Evolutionary conservation across 306 rosid species (phyloP), one percentile per base, ranked within the genome.

Genomic region (Ormosia emarginata): DNA sequence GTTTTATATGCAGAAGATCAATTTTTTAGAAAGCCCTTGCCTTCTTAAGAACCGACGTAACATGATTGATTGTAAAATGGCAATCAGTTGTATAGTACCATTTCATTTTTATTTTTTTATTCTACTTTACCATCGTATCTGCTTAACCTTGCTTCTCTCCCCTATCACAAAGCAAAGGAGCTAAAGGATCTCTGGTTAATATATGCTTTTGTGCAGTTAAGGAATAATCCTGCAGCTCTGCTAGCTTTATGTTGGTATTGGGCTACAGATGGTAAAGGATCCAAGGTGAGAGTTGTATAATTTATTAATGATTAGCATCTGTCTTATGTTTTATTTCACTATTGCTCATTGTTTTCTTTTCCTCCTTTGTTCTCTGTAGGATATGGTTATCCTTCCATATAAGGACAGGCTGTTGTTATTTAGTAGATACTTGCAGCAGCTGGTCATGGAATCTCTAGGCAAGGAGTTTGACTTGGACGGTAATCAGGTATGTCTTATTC

Each of bases 391-490:
- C 67, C 99, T 95, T 83, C 99, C 99, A 32, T 95, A 95, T 78
- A 95, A 95, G 87, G 99, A 95, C 77, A 92, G 97, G 88, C 82
- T 95, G 66, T 74, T 95, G 82, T 86, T 95, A 81, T 93, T 95
- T 74, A 95, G 98, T 85, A 90, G 99, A 67, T 95, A 95, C 90
- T 88, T 95, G 86, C 99, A 95, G 85, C 99, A 95, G 87, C 81
- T 95, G 84, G 99, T 95, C 85, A 95, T 95, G 99, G 99, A 95
- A 89, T 95, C 99, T 69, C 83, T 95, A 76, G 99, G 99, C 81
- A 95, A 95, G 82, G 99, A 95, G 90, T 95, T 90, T 87, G 99
- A 95, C 91, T 93, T 95, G 85, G 94, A 93, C 37, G 99, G 99
- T 49, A 92, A 95, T 87, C 89, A 94, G 94, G 99, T 95, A 92